Evolutionary conservation across 2,329 filamentous ascomycete genomes (phyloP).

Genomic region (Colletotrichum scovillei): DNA sequence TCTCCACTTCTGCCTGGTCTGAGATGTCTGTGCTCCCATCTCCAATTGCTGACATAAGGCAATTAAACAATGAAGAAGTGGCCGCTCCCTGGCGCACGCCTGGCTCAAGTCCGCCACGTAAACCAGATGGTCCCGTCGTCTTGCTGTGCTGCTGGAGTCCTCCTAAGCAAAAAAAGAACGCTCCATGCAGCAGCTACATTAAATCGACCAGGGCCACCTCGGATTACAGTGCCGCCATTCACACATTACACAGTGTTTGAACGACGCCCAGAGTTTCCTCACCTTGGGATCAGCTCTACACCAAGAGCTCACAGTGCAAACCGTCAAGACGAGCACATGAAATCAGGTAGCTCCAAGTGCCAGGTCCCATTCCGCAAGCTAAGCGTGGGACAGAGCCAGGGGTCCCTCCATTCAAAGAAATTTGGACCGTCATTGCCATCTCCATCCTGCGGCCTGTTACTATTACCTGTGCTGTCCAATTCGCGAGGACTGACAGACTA

Average conservation of each 20-base stretch:
- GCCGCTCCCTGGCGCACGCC: not conserved
- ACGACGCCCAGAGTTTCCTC: not conserved
- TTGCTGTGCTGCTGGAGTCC: not conserved
- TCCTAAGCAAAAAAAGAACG: not conserved
- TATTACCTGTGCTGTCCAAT: conserved; percentile 26
- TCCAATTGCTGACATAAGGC: conserved; percentile 14
- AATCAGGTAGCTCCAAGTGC: not conserved
- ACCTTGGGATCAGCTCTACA: not conserved
- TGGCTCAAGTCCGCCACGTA: conserved; percentile 24
- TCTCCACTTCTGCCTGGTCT: not conserved
- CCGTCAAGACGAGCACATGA: not conserved
- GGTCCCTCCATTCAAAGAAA: conserved; percentile 34
- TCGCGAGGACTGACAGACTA: conserved; percentile 16
- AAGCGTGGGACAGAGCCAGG: conserved; percentile 16
- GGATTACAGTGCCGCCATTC: not conserved
- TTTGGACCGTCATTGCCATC: conserved; percentile 33
- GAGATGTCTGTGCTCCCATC: not conserved
- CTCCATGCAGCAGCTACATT: conserved; percentile 25
- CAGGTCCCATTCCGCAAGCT: not conserved
- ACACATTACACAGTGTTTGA: conserved; percentile 5
- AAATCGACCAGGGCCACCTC: not conserved
- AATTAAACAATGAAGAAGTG: not conserved
- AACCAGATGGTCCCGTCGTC: conserved; percentile 8
- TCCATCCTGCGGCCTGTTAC: not conserved
- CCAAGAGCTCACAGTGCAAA: not conserved